Conservation (phyloP, 345 rosid species). For the thale cress (Arabidopsis thaliana) region DNA sequence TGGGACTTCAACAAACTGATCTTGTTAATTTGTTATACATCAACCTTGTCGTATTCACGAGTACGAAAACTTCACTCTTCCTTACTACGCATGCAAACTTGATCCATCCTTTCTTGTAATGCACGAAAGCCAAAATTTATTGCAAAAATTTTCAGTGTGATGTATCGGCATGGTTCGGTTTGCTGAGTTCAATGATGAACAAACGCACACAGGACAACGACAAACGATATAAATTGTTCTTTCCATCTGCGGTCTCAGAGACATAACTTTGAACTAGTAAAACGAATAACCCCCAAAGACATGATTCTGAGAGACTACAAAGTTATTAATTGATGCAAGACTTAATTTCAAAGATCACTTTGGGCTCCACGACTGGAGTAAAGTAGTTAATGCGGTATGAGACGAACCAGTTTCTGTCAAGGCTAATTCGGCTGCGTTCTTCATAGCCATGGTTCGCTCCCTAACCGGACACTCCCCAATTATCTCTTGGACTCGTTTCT, state of each 20-base stretch:
- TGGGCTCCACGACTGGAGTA: constrained; percentile 45
- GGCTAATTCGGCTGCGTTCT: constrained; percentile 51
- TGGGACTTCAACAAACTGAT: neutral
- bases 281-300: neutral
- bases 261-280: neutral
- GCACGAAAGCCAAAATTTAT: neutral
- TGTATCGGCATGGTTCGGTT: neutral
- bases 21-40: neutral
- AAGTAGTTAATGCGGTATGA: constrained; percentile 30
- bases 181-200: neutral
- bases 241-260: neutral
- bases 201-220: neutral
- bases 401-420: constrained; percentile 55
- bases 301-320: neutral
- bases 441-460: constrained; percentile 43
- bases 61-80: no score
- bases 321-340: neutral
- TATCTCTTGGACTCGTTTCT: constrained; percentile 56
- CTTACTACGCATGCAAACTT: no score
- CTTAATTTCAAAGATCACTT: neutral
- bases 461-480: constrained; percentile 52
- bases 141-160: neutral
- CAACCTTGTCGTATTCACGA: neutral
- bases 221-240: neutral
- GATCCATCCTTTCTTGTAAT: neutral